These are phyloP conservation scores for Tilletia walkeri DNA, from an alignment of 1,284 basidiomycete species.

Conservation along the genomic window DNA sequence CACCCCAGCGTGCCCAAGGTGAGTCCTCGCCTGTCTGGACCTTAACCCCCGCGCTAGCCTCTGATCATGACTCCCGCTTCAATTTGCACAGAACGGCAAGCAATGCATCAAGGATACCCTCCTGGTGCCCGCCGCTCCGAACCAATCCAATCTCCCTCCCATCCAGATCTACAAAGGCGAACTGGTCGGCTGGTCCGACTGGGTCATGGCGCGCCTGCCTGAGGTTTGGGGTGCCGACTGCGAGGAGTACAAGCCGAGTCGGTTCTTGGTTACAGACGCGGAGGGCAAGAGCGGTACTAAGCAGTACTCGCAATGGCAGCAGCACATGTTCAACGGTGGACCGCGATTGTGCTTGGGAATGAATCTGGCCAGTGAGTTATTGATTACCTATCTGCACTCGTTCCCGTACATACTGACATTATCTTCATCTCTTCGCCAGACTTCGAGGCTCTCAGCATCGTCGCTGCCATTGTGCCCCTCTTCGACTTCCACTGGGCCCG, in stretches of 20 bases:
- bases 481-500: constrained; percentile 41
- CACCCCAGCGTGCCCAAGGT: constrained; percentile 50
- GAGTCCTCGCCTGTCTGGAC: neutral
- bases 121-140: constrained; percentile 36
- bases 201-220: constrained; percentile 42
- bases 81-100: constrained; percentile 35
- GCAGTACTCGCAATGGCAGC: constrained; percentile 43
- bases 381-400: neutral
- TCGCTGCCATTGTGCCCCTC: constrained; percentile 21
- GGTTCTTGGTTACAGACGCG: constrained; percentile 39
- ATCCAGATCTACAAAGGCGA: constrained; percentile 39
- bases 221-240: constrained; percentile 44
- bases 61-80: neutral
- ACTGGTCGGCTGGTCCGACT: constrained; percentile 42
- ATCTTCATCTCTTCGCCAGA: neutral
- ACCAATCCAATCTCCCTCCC: constrained; percentile 36
- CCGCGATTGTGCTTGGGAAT: constrained; percentile 47
- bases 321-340: constrained; percentile 34
- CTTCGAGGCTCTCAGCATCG: constrained; percentile 31
- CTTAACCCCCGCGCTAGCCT: neutral
- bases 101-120: constrained; percentile 39
- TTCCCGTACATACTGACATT: neutral
- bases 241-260: constrained; percentile 36
- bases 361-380: constrained; percentile 32
- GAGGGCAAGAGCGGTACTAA: constrained; percentile 22